These are phyloP conservation scores for Cryptosporidium parvum DNA, from an alignment of 169 alveolate genomes.

Conservation along the genomic window DNA sequence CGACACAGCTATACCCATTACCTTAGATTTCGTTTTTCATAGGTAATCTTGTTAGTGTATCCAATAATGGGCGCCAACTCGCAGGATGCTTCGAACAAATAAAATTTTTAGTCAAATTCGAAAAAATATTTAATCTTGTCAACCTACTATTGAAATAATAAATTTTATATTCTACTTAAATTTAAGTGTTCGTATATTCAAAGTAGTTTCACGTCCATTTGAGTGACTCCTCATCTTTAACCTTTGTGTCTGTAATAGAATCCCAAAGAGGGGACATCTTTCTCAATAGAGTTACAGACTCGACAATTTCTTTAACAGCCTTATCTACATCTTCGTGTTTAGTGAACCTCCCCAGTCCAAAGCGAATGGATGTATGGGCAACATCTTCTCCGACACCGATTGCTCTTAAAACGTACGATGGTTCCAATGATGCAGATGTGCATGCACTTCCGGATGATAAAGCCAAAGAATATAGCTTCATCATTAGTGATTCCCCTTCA, in stretches of 20 bases:
- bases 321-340: conserved; percentile 93
- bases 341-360: conserved; percentile 97
- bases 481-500: conserved; percentile 93
- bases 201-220: conserved; percentile 32
- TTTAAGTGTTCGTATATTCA: not conserved
- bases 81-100: not conserved
- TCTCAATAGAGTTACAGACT: conserved; percentile 87
- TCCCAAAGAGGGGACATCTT: conserved; percentile 93
- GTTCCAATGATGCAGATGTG: conserved; percentile 84
- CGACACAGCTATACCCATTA: conserved; percentile 8
- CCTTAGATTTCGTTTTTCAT: not conserved
- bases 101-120: not conserved
- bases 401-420: conserved; percentile 94
- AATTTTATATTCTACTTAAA: not conserved
- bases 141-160: not conserved
- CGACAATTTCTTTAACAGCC: conserved; percentile 84
- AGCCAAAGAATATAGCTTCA: conserved; percentile 89
- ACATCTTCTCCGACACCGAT: conserved; percentile 96
- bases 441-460: conserved; percentile 89
- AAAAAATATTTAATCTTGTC: not conserved
- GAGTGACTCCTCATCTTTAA: conserved; percentile 64
- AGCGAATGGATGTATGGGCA: conserved; percentile 97
- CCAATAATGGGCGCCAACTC: conserved; percentile 14
- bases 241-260: conserved; percentile 86
- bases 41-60: conserved; percentile 12